Evolutionary conservation across 106 monocot species (phyloP).

Genomic region (Agapanthus africanus): DNA sequence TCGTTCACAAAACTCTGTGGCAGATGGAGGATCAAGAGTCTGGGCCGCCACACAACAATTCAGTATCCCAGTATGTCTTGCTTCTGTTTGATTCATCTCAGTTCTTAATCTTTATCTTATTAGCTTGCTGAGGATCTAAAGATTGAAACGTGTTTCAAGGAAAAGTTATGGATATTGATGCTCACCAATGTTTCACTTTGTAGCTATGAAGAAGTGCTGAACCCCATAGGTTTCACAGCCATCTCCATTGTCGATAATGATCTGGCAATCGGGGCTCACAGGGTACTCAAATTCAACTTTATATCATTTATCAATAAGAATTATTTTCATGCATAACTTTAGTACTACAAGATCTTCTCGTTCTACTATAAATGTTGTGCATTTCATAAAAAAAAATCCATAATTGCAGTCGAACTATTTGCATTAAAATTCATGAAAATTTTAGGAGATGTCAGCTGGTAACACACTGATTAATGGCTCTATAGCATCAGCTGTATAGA

Average conservation of each 20-base stretch:
- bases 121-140: not conserved
- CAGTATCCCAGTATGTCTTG: slow-evolving; percentile 28
- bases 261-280: slow-evolving; percentile 44
- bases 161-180: not conserved
- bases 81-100: not conserved
- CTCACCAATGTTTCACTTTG: not conserved
- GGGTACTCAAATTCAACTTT: slow-evolving; percentile 28
- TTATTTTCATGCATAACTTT: not conserved
- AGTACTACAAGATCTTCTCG: not conserved
- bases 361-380: too few species aligned
- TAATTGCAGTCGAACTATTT: not conserved
- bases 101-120: too few species aligned
- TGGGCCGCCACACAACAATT: slow-evolving; percentile 41
- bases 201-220: slow-evolving; percentile 52
- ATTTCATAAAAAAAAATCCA: too few species aligned
- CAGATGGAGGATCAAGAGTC: slow-evolving; percentile 33
- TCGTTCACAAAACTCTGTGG: too few species aligned
- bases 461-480: not conserved
- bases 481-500: not conserved
- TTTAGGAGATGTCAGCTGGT: not conserved
- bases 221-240: slow-evolving; percentile 34
- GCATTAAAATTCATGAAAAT: not conserved
- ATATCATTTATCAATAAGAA: not conserved
- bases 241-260: slow-evolving; percentile 50
- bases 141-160: not conserved